A percentile compares a stretch with the other conserved stretches of the same genome.
These are phyloP conservation scores for Phytophthora podocarpi DNA, from an alignment of 352 stramenopile genomes.

Conservation along the genomic window DNA sequence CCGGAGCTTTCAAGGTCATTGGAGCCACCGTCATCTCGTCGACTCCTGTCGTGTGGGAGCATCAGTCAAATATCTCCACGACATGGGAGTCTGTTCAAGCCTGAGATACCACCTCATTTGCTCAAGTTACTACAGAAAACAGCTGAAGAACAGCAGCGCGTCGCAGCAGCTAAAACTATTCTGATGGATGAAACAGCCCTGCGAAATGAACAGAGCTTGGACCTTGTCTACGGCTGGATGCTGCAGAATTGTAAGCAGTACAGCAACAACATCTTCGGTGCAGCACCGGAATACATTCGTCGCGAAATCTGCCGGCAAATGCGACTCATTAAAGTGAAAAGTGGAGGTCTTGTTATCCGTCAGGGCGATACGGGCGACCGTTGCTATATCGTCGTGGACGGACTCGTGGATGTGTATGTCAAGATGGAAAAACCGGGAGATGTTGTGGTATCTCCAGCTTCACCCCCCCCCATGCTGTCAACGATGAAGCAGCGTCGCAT, in stretches of 20 bases:
- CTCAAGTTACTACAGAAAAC: slow-evolving; percentile 65
- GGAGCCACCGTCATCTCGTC: slow-evolving; percentile 17
- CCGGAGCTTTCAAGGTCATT: slow-evolving; percentile 27
- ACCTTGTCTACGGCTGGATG: slow-evolving; percentile 82
- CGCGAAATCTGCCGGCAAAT: slow-evolving; percentile 83
- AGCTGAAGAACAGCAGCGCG: slow-evolving; percentile 49
- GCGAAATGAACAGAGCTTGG: slow-evolving; percentile 70
- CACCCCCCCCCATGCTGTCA: slow-evolving; percentile 19
- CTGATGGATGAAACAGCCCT: slow-evolving; percentile 52
- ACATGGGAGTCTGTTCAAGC: slow-evolving; percentile 21
- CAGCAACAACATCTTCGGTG: slow-evolving; percentile 84
- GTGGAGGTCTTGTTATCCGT: slow-evolving; percentile 62
- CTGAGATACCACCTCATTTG: slow-evolving; percentile 53
- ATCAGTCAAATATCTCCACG: slow-evolving; percentile 5
- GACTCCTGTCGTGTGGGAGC: not conserved
- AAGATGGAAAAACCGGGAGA: slow-evolving; percentile 53
- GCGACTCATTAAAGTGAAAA: slow-evolving; percentile 64
- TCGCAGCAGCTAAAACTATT: slow-evolving; percentile 61
- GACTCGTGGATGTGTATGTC: slow-evolving; percentile 74
- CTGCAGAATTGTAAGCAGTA: slow-evolving; percentile 82
- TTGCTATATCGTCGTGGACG: slow-evolving; percentile 83
- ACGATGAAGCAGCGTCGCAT: slow-evolving; percentile 20
- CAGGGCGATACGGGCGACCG: slow-evolving; percentile 75
- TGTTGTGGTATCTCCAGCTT: slow-evolving; percentile 10
- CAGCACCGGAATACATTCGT: slow-evolving; percentile 75